Evolutionary conservation across 345 rosid genomes (phyloP), one percentile per base, ranked within the genome.

Genomic region (Eutrema yunnanense): DNA sequence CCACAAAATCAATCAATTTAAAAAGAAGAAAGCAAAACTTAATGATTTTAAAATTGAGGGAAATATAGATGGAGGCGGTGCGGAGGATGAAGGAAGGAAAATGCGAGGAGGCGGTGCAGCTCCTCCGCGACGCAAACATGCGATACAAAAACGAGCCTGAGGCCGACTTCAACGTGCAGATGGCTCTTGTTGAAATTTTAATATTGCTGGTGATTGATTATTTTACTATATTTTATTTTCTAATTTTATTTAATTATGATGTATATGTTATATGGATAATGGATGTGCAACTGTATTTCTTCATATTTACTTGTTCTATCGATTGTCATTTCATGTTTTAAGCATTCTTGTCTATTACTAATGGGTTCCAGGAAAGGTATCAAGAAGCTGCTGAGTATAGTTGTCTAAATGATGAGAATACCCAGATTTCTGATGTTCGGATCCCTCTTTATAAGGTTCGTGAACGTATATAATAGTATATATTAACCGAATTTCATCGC

Each of bases 111-210:
- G 92, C 92, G 10, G 79, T 82, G 49, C 41, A 36, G 3, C 71
- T 71, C 51, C 75, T 85, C 57, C 46, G 67, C 53, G 62, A 77
- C 3, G 87, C 83, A 27, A 76, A 64, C 62, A 27, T 60, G 32
- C 57, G 46, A 9, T 78, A 66, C 78, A 44, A 65, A 72, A 32
- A 74, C 14, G 84, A 83, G 69, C 73, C 85, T 11, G 87, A 85
- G 69, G 75, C 85, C 41, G 85, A 81, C 36, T 85, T 81, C 58
- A 42, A 82, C 53, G 76, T 83, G 36, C 88, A 80, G 62, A 85
- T 89, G 90, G 80, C 82, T 27, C 78, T 89, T 49, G 86, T 83
- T 3, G 87, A 89, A 48, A 75, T 89, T 53, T 80, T 89, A 50
- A 87, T 89, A 37, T 73, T 79, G 57, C 84, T 79, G 88, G 92